Percentiles rank a stretch among this genome's conserved stretches.
Conservation (phyloP, 441 rosid genomes). For the Erodium trifolium region DNA sequence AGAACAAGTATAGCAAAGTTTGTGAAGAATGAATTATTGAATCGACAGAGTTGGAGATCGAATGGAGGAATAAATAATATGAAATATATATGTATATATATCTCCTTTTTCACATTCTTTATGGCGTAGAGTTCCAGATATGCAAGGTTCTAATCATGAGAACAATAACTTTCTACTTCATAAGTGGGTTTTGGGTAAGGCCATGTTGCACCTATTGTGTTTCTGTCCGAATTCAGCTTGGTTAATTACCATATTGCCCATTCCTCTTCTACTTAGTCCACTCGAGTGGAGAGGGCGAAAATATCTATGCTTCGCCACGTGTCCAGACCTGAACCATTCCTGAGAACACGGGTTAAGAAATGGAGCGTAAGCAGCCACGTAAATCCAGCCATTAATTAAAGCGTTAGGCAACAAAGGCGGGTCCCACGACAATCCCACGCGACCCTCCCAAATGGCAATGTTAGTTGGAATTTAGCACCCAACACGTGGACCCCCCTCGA, state of each 20-base stretch:
- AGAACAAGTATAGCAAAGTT: not conserved
- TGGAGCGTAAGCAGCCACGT: not conserved
- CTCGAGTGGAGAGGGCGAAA: too few relatives aligned
- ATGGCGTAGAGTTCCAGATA: not conserved
- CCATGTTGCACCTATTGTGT: not conserved
- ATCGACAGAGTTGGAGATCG: not conserved
- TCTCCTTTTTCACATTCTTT: not conserved
- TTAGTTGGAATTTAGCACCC: not conserved
- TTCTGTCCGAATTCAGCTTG: too few relatives aligned
- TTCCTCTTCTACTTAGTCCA: too few relatives aligned
- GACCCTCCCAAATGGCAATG: not conserved
- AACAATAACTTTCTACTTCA: not conserved
- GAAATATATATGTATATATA: too few relatives aligned
- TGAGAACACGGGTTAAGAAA: not conserved
- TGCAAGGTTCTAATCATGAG: not conserved
- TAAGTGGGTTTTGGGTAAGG: not conserved
- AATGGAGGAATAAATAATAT: not conserved
- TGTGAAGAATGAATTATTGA: not conserved
- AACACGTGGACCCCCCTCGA: not conserved
- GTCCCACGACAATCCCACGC: slow-evolving; percentile 5
- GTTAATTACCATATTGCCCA: too few relatives aligned
- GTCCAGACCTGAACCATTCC: not conserved
- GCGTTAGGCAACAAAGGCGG: not conserved
- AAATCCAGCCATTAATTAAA: not conserved
- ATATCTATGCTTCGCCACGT: not conserved